Evolutionary conservation across 257 asterid genomes (phyloP), one percentile per base, ranked within the genome.

Genomic region (Osmanthus fragrans): DNA sequence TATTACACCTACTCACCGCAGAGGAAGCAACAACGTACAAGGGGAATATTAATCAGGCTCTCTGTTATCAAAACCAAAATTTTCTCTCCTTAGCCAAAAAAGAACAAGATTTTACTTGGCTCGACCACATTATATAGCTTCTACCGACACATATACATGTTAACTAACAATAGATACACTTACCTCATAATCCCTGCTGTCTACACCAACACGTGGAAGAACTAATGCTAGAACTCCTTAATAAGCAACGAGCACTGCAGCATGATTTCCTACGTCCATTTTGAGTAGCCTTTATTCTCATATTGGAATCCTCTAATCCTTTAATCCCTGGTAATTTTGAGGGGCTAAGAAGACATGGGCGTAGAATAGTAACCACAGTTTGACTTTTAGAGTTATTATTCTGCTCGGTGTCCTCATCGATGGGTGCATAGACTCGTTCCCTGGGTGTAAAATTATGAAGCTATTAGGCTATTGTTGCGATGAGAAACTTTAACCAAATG

Each of bases 151-250:
- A 56, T 54, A 15, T 27, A 13, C 30, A 25, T 39, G 21, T 39
- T 39, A 39, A 39, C 45, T 4, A 25, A 39, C 32, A 32, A 29
- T 60, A 27, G 34, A 58, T 32, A 12, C 37, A 84, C 86, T 83
- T 84, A 94, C 95, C 93, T 90, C 90, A 73, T 82, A 83, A 39
- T 92, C 85, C 65, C 83, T 79, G 76, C 87, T 86, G 79, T 89
- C 87, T 33, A 93, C 88, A 65, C 92, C 97, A 45, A 94, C 70
- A 87, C 94, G 80, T 85, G 81, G 97, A 94, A 79, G 96, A 92
- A 82, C 95, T 91, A 81, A 94, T 89, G 79, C 97, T 92, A 72
- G 94, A 90, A 75, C 97, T 91, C 86, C 97, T 91, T 30, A 90
- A 83, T 64, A 94, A 49, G 87, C 97, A 92, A 13, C 97, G 92